phyloP scores from a whole-genome alignment of 2,329 filamentous ascomycete species.

The Esteya vermicola region DNA sequence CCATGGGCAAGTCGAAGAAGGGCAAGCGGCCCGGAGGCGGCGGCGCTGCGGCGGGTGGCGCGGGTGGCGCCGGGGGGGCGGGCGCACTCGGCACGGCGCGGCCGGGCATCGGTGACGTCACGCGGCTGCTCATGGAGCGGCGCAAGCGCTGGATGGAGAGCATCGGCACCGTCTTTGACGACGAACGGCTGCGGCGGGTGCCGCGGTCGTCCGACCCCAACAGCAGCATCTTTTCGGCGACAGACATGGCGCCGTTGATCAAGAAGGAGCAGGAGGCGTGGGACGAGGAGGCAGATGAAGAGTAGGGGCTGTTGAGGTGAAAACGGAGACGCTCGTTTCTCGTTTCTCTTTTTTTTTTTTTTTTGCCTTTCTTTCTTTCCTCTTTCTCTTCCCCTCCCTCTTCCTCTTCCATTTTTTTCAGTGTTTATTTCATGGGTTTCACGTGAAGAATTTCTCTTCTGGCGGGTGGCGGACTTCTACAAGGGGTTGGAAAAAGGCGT shows the following conservation, averaged over 20 bases:
- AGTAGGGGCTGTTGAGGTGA: constrained; percentile 9
- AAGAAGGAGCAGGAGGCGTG: constrained; percentile 66
- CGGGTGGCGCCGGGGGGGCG: constrained; percentile 25
- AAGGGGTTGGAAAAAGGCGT: too few species aligned
- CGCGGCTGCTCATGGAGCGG: constrained; percentile 84
- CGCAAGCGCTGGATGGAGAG: constrained; percentile 79
- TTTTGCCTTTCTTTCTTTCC: too few species aligned
- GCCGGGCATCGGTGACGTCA: constrained; percentile 81
- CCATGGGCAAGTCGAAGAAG: constrained; percentile 87
- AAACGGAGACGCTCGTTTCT: too few species aligned
- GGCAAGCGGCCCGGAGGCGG: constrained; percentile 34
- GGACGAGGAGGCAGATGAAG: constrained; percentile 66
- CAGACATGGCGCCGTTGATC: constrained; percentile 58
- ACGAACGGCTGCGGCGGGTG: constrained; percentile 60
- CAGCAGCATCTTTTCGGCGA: constrained; percentile 59
- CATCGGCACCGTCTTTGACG: constrained; percentile 82
- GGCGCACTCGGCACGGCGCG: constrained; percentile 42
- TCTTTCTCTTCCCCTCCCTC: too few species aligned
- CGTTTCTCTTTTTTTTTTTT: background rate
- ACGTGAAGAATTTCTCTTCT: too few species aligned
- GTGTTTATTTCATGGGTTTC: too few species aligned
- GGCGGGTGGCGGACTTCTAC: too few species aligned
- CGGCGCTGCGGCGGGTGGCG: constrained; percentile 44
- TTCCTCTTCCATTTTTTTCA: too few species aligned
- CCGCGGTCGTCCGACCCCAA: constrained; percentile 50